Evolutionary conservation across 2,329 filamentous ascomycete genomes (phyloP).

Genomic region (Cordyceps fumosorosea): DNA sequence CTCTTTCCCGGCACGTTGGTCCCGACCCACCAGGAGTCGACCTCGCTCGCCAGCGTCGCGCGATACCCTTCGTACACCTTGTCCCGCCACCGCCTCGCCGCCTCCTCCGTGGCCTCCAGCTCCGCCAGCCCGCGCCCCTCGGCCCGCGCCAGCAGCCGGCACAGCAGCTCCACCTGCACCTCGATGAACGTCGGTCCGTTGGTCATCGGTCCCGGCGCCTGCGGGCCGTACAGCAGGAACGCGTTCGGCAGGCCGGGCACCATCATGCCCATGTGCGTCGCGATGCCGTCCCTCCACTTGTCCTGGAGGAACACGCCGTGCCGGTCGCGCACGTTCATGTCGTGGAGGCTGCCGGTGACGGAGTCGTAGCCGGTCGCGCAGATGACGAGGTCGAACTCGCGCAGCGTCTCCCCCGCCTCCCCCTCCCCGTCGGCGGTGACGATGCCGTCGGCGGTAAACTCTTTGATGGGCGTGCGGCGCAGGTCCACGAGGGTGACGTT

Average conservation of each 20-base stretch:
- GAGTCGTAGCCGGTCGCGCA: conserved; percentile 19
- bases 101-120: conserved; percentile 8
- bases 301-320: conserved; percentile 14
- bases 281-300: conserved; percentile 16
- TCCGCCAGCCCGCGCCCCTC: neutral
- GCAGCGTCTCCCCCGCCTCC: conserved; percentile 1
- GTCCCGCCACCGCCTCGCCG: conserved; percentile 1
- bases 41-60: conserved; percentile 1
- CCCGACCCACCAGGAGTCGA: conserved; percentile 16
- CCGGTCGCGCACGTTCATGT: conserved; percentile 18
- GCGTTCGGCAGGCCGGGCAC: conserved; percentile 17
- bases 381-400: conserved; percentile 14
- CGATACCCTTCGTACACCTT: neutral
- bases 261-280: conserved; percentile 21
- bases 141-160: conserved; percentile 15
- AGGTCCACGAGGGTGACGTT: conserved; percentile 13
- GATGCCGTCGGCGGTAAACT: conserved; percentile 6
- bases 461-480: conserved; percentile 1
- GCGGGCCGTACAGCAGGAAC: conserved; percentile 22
- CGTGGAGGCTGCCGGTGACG: conserved; percentile 18
- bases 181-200: conserved; percentile 20
- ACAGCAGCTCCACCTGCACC: conserved; percentile 17
- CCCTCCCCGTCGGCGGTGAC: neutral
- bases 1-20: conserved; percentile 14
- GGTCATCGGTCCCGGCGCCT: conserved; percentile 17